Conservation (phyloP, 208 protist genomes). For the Balamuthia mandrillaris region DNA sequence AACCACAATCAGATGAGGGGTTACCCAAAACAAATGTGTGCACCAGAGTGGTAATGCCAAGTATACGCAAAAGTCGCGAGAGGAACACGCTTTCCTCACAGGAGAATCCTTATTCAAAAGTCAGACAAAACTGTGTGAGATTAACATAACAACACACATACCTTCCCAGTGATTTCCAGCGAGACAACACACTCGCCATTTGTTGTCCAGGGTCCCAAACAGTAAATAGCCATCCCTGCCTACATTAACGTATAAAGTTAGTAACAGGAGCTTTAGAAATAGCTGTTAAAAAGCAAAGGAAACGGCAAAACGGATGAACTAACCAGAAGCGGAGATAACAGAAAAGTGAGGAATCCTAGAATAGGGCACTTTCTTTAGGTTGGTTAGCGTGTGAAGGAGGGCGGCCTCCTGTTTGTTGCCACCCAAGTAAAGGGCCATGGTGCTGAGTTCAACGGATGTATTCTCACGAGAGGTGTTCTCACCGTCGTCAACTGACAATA, state of each 20-base stretch:
- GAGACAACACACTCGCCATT: no score
- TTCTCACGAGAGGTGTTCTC: no score
- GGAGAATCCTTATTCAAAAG: slow-evolving; percentile 18
- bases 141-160: no score
- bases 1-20: not conserved
- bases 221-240: no score
- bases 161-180: no score
- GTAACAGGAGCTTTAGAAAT: no score
- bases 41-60: not conserved
- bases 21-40: slow-evolving; percentile 18
- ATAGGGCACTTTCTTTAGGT: not conserved
- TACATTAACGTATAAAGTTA: no score
- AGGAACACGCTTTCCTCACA: slow-evolving; percentile 28
- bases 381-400: not conserved
- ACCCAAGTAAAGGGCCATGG: not conserved
- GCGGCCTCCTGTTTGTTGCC: not conserved
- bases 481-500: no score
- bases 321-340: not conserved
- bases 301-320: not conserved
- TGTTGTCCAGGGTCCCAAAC: no score
- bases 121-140: no score
- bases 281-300: no score
- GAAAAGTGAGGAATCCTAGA: slow-evolving; percentile 1
- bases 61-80: not conserved
- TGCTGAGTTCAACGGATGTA: no score